phyloP scores from a whole-genome alignment of 495 filamentous ascomycete genomes.

The Tuber aestivum region DNA sequence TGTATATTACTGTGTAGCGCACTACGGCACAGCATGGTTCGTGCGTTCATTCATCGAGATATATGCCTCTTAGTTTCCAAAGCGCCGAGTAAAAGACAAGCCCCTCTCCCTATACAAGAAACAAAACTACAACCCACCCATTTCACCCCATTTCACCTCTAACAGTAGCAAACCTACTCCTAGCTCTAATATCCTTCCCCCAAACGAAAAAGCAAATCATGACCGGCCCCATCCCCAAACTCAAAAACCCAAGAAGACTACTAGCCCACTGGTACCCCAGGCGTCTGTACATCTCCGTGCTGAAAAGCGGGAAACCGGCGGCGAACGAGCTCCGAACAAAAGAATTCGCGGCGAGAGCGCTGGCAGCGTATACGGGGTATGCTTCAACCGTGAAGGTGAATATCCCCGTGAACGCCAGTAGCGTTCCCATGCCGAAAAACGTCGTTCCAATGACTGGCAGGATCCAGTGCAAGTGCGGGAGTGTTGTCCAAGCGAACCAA shows the following conservation, averaged over 20 bases:
- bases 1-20: neutral
- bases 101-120: neutral
- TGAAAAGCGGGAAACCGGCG: slow-evolving; percentile 68
- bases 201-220: slow-evolving; percentile 36
- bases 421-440: slow-evolving; percentile 71
- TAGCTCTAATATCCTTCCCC: slow-evolving; percentile 49
- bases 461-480: slow-evolving; percentile 63
- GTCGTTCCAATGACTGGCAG: slow-evolving; percentile 58
- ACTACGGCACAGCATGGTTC: neutral
- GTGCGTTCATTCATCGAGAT: neutral
- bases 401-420: slow-evolving; percentile 74
- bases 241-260: slow-evolving; percentile 62
- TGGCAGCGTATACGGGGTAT: slow-evolving; percentile 86
- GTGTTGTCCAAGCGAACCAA: slow-evolving; percentile 66
- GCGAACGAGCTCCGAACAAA: slow-evolving; percentile 78
- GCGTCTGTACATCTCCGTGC: slow-evolving; percentile 56
- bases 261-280: slow-evolving; percentile 70
- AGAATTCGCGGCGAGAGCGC: slow-evolving; percentile 79
- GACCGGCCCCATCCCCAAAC: slow-evolving; percentile 57
- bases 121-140: neutral
- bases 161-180: slow-evolving; percentile 51
- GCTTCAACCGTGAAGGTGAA: slow-evolving; percentile 94
- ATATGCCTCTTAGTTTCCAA: neutral
- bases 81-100: neutral
- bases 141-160: neutral